Evolutionary conservation across 768 basidiomycete genomes (phyloP), one percentile per base, ranked within the genome.

Genomic region (Hemileccinum impolitum): DNA sequence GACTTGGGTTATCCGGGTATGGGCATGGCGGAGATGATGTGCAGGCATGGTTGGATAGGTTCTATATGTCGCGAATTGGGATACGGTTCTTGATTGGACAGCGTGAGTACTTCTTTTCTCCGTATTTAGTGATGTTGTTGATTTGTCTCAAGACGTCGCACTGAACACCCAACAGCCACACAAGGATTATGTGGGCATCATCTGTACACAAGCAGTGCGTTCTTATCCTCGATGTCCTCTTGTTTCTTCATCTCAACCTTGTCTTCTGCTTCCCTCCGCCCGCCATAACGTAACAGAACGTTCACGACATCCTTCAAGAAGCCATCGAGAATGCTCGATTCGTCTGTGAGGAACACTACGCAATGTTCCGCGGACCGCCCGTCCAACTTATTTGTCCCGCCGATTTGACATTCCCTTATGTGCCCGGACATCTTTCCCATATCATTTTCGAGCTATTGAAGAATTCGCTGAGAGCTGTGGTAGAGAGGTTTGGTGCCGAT

Each of bases 1-100:
- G 65, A 12, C 36, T 66, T 9, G 65, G 65, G 11, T 11, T 60
- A n/a, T 51, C 53, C 13, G 52, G 39, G 14, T 60, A 85, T 13
- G 78, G 74, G 30, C 76, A 81, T 42, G 91, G 93, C 42, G 89
- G 88, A 14, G 73, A 85, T 32, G 91, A 94, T 58, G 88, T 99
- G 44, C 95, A 97, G 67, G 83, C 85, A 21, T 98, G 94, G 90
- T 71, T 99, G 55, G 96, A 98, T 68, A 78, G 96, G 35, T 99
- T 98, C 70, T 98, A 99, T 67, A 82, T 99, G 82, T 87, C 84
- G 25, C 85, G 96, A 23, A 95, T 94, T 40, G 92, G 91, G 1
- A 98, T 99, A 56, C 89, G 96, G 1, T 97, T 98, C 63, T 71
- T 99, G 53, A 96, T 98, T 46, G 96, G 94, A 25, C 94, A 97